These are phyloP conservation scores for Komagataella ulmi DNA, from an alignment of 805 yeast genomes.

Conservation along the genomic window DNA sequence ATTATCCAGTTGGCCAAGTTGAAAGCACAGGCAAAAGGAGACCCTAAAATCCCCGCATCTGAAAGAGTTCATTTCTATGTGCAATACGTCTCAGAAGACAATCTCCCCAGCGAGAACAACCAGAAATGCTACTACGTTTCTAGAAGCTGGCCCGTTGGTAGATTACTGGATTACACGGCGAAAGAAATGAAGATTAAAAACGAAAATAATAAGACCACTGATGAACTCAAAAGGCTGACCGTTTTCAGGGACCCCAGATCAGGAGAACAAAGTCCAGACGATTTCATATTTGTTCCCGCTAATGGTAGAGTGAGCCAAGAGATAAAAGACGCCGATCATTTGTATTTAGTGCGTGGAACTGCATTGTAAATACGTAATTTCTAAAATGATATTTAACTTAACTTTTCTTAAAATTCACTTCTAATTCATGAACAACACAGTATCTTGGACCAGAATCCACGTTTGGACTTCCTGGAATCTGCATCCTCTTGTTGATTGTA, in stretches of 20 bases:
- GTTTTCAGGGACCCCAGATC: constrained; percentile 23
- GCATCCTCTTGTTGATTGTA: constrained; percentile 1
- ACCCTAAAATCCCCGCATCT: constrained; percentile 22
- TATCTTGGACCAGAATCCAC: constrained; percentile 1
- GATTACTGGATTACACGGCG: constrained; percentile 40
- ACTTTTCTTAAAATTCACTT: neutral
- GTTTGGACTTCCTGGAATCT: neutral
- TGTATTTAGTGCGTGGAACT: constrained; percentile 39
- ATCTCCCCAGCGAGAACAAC: constrained; percentile 6
- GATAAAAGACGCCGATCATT: constrained; percentile 32
- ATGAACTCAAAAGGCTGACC: constrained; percentile 26
- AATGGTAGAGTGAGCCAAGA: constrained; percentile 25
- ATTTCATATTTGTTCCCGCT: constrained; percentile 18
- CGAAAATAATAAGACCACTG: constrained; percentile 31
- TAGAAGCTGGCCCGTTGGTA: constrained; percentile 46
- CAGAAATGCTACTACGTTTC: constrained; percentile 28
- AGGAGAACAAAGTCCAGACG: constrained; percentile 5
- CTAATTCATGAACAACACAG: constrained; percentile 1
- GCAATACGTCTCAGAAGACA: constrained; percentile 22
- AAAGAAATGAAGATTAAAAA: constrained; percentile 32
- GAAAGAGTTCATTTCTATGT: constrained; percentile 41
- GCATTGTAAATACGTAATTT: constrained; percentile 3
- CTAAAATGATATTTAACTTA: neutral
- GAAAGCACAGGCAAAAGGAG: constrained; percentile 39
- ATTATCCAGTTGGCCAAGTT: constrained; percentile 24